A percentile compares a stretch with the other conserved stretches of the same genome.
These are phyloP conservation scores for Polygonum maritimum DNA, from an alignment of 148 eudicot species.

Conservation along the genomic window DNA sequence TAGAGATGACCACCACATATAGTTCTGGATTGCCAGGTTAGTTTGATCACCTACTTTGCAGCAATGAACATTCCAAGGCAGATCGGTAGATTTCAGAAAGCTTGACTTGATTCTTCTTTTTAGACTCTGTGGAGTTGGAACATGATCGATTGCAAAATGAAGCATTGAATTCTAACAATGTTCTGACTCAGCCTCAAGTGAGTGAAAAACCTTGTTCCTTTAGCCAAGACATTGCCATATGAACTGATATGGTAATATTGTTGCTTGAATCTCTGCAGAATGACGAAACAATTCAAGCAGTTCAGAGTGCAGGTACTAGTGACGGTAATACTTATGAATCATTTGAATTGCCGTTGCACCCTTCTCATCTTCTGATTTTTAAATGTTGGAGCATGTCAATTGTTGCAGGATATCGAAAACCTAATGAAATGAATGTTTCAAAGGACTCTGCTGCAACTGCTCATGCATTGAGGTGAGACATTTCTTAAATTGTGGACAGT, in stretches of 20 bases:
- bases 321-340: neutral
- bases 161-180: slow-evolving; percentile 15
- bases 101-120: neutral
- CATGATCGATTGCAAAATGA: slow-evolving; percentile 15
- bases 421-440: neutral
- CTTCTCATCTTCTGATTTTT: neutral
- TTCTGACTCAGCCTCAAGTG: neutral
- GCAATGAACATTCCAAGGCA: neutral
- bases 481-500: neutral
- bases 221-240: neutral
- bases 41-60: neutral
- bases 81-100: neutral
- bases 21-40: neutral
- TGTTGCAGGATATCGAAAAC: neutral
- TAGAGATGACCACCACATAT: neutral
- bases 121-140: slow-evolving; percentile 12
- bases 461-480: neutral
- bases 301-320: slow-evolving; percentile 6
- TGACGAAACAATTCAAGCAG: slow-evolving; percentile 21
- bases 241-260: neutral
- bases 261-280: slow-evolving; percentile 14
- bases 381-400: neutral
- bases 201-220: neutral
- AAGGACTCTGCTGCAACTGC: neutral
- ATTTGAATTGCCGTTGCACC: neutral